Percentiles rank a stretch among this genome's conserved stretches.
These are phyloP conservation scores for Tulasnella sp. DNA, from an alignment of 768 basidiomycete species.

Conservation along the genomic window DNA sequence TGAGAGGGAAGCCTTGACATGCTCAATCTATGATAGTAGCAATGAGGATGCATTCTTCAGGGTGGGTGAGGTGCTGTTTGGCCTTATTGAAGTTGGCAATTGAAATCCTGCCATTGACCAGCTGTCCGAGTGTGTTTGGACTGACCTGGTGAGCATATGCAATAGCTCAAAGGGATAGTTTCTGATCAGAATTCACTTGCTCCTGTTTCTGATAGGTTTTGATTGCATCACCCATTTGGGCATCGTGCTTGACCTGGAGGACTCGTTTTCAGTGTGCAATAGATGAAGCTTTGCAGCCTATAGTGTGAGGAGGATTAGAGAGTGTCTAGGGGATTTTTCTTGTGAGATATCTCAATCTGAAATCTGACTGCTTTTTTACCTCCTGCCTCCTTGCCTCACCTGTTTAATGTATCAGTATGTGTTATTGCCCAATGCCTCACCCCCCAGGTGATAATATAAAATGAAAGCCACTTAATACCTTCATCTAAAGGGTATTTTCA, in stretches of 20 bases:
- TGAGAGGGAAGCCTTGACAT: slow-evolving; percentile 30
- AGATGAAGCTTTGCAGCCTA: background rate
- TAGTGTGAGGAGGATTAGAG: background rate
- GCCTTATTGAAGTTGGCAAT: slow-evolving; percentile 25
- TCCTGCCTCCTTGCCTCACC: too few species aligned
- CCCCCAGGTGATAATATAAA: too few species aligned
- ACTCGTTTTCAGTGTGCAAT: background rate
- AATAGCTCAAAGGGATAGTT: background rate
- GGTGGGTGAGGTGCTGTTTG: slow-evolving; percentile 25
- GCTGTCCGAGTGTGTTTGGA: background rate
- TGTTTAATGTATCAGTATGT: too few species aligned
- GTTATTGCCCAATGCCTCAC: too few species aligned
- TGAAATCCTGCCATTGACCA: background rate
- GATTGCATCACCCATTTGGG: slow-evolving; percentile 3
- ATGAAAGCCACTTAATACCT: too few species aligned
- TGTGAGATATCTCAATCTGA: too few species aligned
- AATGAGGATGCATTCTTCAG: slow-evolving; percentile 23
- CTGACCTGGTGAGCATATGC: background rate
- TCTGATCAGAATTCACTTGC: background rate
- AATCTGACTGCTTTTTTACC: too few species aligned
- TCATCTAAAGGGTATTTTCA: too few species aligned
- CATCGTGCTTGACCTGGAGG: background rate
- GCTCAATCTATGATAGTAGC: slow-evolving; percentile 18
- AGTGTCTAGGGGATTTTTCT: too few species aligned
- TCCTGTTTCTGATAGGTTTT: background rate